phyloP scores from a whole-genome alignment of 2,329 filamentous ascomycete genomes.

The Mycocentrospora acerina region DNA sequence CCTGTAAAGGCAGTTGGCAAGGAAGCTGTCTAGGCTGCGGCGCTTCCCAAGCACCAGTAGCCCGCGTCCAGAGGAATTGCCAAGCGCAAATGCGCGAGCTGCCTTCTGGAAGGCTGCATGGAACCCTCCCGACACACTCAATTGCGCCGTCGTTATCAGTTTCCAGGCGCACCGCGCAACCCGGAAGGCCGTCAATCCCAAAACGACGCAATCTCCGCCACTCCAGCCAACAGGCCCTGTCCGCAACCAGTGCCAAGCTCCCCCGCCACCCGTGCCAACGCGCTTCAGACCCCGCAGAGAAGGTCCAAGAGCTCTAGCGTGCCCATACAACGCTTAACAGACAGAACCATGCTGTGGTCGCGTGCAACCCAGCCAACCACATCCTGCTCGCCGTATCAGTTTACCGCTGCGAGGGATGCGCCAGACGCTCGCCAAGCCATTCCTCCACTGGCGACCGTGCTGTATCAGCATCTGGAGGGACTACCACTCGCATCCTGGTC shows the following conservation, averaged over 20 bases:
- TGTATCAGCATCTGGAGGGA: constrained; percentile 12
- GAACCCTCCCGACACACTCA: no score
- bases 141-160: constrained; percentile 15
- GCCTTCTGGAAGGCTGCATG: not conserved
- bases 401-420: constrained; percentile 13
- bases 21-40: constrained; percentile 12
- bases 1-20: constrained; percentile 29
- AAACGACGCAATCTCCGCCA: constrained; percentile 18
- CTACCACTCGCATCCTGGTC: constrained; percentile 18
- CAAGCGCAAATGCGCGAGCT: constrained; percentile 9
- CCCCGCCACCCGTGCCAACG: constrained; percentile 20
- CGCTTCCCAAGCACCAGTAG: constrained; percentile 2
- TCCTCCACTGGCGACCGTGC: constrained; percentile 19
- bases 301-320: constrained; percentile 24
- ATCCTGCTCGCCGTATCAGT: constrained; percentile 17
- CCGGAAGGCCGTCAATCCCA: no score
- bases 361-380: constrained; percentile 18
- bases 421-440: constrained; percentile 20
- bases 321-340: constrained; percentile 19
- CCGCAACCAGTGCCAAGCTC: constrained; percentile 10
- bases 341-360: constrained; percentile 11
- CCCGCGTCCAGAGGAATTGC: constrained; percentile 13
- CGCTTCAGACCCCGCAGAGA: constrained; percentile 7
- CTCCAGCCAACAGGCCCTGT: constrained; percentile 13
- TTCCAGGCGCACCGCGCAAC: no score